phyloP scores from a whole-genome alignment of 1,139 yeast species.

The Kodamaea arcana region DNA sequence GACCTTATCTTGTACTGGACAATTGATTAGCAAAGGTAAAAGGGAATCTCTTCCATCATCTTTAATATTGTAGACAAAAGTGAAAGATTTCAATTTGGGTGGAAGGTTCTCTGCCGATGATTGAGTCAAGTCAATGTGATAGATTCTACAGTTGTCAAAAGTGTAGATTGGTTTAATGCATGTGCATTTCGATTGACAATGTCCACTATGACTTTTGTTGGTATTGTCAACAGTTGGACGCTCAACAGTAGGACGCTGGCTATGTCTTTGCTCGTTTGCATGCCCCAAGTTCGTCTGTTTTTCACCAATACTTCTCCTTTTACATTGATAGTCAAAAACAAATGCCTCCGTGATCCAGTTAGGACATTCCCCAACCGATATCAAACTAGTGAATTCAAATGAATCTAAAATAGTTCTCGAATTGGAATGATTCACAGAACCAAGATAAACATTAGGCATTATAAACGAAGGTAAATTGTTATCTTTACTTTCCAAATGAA shows the following conservation, averaged over 20 bases:
- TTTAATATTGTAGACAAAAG: constrained; percentile 33
- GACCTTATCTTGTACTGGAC: constrained; percentile 34
- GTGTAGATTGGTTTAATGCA: constrained; percentile 23
- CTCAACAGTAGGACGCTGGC: too few species aligned
- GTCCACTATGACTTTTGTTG: too few species aligned
- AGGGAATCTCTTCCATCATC: constrained; percentile 43
- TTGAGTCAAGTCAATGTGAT: constrained; percentile 21
- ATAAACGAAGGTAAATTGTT: constrained; percentile 38
- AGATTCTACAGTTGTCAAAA: constrained; percentile 25
- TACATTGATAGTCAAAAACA: constrained; percentile 15
- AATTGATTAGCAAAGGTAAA: constrained; percentile 25
- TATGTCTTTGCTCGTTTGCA: too few species aligned
- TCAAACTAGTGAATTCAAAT: constrained; percentile 22
- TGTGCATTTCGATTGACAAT: too few species aligned
- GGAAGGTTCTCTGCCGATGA: constrained; percentile 13
- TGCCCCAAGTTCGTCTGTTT: too few species aligned
- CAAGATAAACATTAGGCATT: constrained; percentile 28
- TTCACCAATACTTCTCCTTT: too few species aligned
- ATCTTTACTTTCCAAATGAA: constrained; percentile 25
- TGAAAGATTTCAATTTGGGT: constrained; percentile 20
- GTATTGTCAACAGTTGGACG: too few species aligned
- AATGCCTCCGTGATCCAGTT: constrained; percentile 23
- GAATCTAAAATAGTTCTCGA: constrained; percentile 27
- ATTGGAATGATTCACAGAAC: constrained; percentile 34
- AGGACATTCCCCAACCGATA: constrained; percentile 39